Evolutionary conservation across 1,284 basidiomycete genomes (phyloP).

Genomic region (Vanrija sp.): DNA sequence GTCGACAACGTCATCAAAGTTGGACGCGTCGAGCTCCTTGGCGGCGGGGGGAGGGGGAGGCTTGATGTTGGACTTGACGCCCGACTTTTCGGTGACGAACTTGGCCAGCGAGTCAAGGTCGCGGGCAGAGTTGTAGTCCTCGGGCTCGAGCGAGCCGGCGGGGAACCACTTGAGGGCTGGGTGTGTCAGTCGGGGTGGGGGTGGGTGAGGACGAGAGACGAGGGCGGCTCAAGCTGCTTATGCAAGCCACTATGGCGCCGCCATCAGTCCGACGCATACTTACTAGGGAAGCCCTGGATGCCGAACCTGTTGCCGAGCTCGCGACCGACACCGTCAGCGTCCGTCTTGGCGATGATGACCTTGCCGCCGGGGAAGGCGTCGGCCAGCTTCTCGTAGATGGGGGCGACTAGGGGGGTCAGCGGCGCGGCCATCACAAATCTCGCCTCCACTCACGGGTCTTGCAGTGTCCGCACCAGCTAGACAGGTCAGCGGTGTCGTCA

Average conservation of each 20-base stretch:
- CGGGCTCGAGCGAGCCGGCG: conserved; percentile 58
- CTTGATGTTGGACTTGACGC: conserved; percentile 79
- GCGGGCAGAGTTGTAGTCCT: conserved; percentile 72
- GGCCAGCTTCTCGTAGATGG: conserved; percentile 80
- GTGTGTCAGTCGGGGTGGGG: background rate
- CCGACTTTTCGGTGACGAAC: conserved; percentile 73
- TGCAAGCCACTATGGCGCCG: background rate
- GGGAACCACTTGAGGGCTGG: conserved; percentile 89
- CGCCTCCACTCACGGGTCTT: conserved; percentile 42
- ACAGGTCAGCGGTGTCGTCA: conserved; percentile 3
- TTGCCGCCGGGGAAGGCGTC: conserved; percentile 73
- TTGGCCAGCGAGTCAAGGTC: conserved; percentile 71
- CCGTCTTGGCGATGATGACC: conserved; percentile 86
- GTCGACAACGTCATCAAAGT: conserved; percentile 72
- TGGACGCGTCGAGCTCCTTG: conserved; percentile 63
- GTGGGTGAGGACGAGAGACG: no score
- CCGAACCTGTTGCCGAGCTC: conserved; percentile 57
- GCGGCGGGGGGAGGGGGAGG: conserved; percentile 73
- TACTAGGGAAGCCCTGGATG: conserved; percentile 83
- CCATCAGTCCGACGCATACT: conserved; percentile 29
- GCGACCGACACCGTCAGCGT: conserved; percentile 81
- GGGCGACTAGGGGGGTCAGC: conserved; percentile 66
- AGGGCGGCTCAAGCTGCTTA: no score
- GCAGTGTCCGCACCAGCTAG: conserved; percentile 52
- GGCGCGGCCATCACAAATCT: background rate